A percentile compares a stretch with the other conserved stretches of the same genome.
Conservation (phyloP, 352 stramenopile genomes). For the Elongisporangium undulatum region DNA sequence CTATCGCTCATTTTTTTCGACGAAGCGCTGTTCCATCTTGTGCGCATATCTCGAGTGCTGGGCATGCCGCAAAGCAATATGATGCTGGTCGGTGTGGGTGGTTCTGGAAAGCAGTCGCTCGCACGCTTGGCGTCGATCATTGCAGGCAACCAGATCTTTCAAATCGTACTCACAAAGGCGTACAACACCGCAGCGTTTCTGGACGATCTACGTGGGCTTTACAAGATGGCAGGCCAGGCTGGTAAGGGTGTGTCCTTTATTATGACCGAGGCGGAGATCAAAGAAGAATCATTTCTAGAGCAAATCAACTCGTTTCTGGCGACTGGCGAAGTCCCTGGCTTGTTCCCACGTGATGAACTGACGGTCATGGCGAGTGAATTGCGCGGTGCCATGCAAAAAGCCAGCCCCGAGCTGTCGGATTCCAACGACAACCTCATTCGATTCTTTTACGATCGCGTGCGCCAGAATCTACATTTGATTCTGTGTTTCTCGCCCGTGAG, state of each 20-base stretch:
- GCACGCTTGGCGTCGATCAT: conserved; percentile 78
- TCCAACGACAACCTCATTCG: conserved; percentile 77
- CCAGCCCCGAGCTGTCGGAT: conserved; percentile 55
- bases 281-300: conserved; percentile 88
- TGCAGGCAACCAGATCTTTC: conserved; percentile 69
- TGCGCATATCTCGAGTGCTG: conserved; percentile 79
- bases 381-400: conserved; percentile 62
- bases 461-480: conserved; percentile 80
- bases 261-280: conserved; percentile 88
- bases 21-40: conserved; percentile 83
- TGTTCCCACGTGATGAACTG: conserved; percentile 89
- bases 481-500: conserved; percentile 88
- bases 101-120: conserved; percentile 86
- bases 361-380: conserved; percentile 82
- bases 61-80: conserved; percentile 83
- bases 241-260: conserved; percentile 83
- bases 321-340: conserved; percentile 77
- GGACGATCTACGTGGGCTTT: conserved; percentile 81
- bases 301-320: conserved; percentile 86
- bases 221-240: conserved; percentile 77
- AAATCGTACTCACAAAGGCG: conserved; percentile 85
- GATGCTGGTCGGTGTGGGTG: conserved; percentile 89
- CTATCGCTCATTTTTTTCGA: conserved; percentile 89
- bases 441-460: conserved; percentile 87
- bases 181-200: conserved; percentile 85